Conservation (phyloP, 73 alveolate species). For the Stentor roeselii region DNA sequence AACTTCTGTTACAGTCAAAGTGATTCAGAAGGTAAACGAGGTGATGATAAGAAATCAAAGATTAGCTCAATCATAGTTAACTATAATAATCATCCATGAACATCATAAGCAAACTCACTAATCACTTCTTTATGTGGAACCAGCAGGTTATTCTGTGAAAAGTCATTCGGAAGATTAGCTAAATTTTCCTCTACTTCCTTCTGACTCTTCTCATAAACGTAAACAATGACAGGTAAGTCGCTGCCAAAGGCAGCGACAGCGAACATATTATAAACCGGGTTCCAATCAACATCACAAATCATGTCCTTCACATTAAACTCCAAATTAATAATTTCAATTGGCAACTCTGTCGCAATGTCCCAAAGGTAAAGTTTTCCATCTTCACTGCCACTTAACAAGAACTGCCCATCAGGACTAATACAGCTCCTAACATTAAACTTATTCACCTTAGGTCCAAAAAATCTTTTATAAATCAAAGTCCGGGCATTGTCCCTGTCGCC, state of each 20-base stretch:
- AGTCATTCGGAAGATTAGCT: neutral
- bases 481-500: slow-evolving; percentile 34
- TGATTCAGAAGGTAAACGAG: neutral
- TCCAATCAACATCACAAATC: slow-evolving; percentile 95
- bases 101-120: slow-evolving; percentile 18
- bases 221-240: slow-evolving; percentile 89
- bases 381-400: slow-evolving; percentile 91
- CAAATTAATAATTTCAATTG: slow-evolving; percentile 54
- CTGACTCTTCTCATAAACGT: slow-evolving; percentile 64
- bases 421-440: slow-evolving; percentile 74
- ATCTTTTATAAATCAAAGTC: slow-evolving; percentile 64
- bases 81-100: too few relatives aligned
- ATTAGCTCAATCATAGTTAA: too few relatives aligned
- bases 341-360: slow-evolving; percentile 78
- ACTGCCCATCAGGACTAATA: slow-evolving; percentile 91
- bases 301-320: slow-evolving; percentile 80
- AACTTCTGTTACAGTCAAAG: neutral
- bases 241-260: slow-evolving; percentile 95
- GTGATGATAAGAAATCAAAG: neutral
- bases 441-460: slow-evolving; percentile 86
- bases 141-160: neutral
- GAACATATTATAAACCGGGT: slow-evolving; percentile 86
- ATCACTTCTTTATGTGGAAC: slow-evolving; percentile 19
- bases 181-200: slow-evolving; percentile 18
- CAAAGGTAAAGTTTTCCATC: slow-evolving; percentile 91